Percentiles rank a stretch among this genome's conserved stretches.
Conservation (phyloP, 371 early-diverging fungal species). For the Mucor plumbeus region DNA sequence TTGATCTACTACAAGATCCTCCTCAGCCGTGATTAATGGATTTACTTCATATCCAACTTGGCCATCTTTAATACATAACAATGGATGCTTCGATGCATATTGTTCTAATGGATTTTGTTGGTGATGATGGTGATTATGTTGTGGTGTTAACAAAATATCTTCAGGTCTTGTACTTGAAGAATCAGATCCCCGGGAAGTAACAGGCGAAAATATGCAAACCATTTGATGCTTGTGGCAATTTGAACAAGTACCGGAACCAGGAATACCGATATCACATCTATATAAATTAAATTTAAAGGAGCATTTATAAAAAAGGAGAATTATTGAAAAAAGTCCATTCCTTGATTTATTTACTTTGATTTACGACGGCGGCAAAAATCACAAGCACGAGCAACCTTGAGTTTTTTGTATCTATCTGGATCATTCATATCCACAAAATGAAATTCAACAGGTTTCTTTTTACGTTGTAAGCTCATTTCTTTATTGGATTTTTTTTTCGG, state of each 20-base stretch:
- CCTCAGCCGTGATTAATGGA: neutral
- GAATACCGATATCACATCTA: constrained; percentile 47
- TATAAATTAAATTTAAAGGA: constrained; percentile 7
- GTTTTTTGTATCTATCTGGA: constrained; percentile 44
- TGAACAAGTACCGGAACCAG: constrained; percentile 45
- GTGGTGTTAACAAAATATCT: neutral
- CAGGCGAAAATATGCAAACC: constrained; percentile 35
- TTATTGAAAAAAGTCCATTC: constrained; percentile 2
- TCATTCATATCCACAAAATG: constrained; percentile 54
- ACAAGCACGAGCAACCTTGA: constrained; percentile 51
- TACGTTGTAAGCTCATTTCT: constrained; percentile 25
- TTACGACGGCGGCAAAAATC: constrained; percentile 51
- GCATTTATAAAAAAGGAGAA: constrained; percentile 5
- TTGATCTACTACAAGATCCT: neutral
- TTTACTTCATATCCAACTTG: constrained; percentile 22
- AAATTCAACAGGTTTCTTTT: constrained; percentile 37
- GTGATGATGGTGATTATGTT: neutral
- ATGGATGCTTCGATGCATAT: constrained; percentile 7
- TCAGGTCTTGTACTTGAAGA: constrained; percentile 9
- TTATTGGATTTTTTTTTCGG: constrained; percentile 8
- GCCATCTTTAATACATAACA: constrained; percentile 19
- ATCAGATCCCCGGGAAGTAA: constrained; percentile 19
- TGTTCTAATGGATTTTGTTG: constrained; percentile 6
- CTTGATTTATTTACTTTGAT: constrained; percentile 43
- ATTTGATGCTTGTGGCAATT: constrained; percentile 37